Evolutionary conservation across 2,329 filamentous ascomycete genomes (phyloP).

Genomic region (Clarireedia sp.): DNA sequence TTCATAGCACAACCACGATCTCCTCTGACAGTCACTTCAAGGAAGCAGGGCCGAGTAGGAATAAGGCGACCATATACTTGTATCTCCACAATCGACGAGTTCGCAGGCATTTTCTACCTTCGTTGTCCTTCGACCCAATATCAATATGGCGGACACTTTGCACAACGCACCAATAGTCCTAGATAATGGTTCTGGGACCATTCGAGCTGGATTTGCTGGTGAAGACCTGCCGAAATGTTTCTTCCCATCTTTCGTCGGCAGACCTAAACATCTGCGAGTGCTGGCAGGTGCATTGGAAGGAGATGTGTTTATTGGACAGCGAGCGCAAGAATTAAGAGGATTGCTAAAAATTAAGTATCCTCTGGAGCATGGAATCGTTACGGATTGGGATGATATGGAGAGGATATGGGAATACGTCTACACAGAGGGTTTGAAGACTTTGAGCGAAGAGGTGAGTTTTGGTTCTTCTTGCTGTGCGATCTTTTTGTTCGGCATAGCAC

Average conservation of each 20-base stretch:
- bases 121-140: not conserved
- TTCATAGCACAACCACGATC: constrained; percentile 2
- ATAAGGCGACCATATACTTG: not conserved
- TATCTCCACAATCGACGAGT: not conserved
- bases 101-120: not conserved
- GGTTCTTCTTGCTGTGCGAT: not conserved
- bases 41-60: not conserved
- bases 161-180: constrained; percentile 98
- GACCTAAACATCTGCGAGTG: constrained; percentile 89
- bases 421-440: constrained; percentile 86
- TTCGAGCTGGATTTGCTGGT: constrained; percentile 92
- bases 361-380: constrained; percentile 94
- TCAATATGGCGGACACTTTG: constrained; percentile 57
- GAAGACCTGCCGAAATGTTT: constrained; percentile 94
- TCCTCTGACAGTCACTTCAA: not conserved
- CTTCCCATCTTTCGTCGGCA: constrained; percentile 94
- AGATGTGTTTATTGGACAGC: constrained; percentile 92
- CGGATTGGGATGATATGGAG: constrained; percentile 99
- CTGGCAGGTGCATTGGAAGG: constrained; percentile 95
- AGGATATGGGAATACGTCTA: constrained; percentile 99
- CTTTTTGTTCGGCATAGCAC: not conserved
- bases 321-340: constrained; percentile 79
- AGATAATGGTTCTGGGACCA: constrained; percentile 97
- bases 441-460: constrained; percentile 79
- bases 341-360: constrained; percentile 94